Conservation (phyloP, 176 grass and related monocot genomes). For the Aechmea fasciata region DNA sequence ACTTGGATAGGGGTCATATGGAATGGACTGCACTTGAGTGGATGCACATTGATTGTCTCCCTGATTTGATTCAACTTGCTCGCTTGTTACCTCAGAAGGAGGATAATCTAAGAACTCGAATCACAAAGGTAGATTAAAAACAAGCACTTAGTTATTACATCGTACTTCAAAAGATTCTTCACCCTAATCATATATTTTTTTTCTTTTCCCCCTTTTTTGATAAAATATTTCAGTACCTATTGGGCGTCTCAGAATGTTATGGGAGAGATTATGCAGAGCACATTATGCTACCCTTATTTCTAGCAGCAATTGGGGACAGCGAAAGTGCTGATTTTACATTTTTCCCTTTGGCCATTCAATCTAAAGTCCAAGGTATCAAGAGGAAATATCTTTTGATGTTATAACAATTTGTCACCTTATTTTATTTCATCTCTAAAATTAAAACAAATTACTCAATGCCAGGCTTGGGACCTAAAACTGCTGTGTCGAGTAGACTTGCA, state of each 20-base stretch:
- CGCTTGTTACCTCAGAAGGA: slow-evolving; percentile 78
- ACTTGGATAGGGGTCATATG: slow-evolving; percentile 50
- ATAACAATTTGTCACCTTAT: not conserved
- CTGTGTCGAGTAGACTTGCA: slow-evolving; percentile 57
- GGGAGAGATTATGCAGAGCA: slow-evolving; percentile 79
- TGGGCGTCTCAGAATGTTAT: slow-evolving; percentile 66
- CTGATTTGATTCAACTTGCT: slow-evolving; percentile 79
- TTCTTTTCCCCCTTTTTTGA: slow-evolving; percentile 16
- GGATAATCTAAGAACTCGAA: slow-evolving; percentile 74
- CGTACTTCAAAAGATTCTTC: not conserved
- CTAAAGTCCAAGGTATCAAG: slow-evolving; percentile 75
- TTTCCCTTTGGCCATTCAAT: slow-evolving; percentile 71
- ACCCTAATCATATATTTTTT: not conserved
- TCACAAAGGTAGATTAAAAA: slow-evolving; percentile 51
- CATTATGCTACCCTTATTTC: slow-evolving; percentile 91
- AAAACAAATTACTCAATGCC: slow-evolving; percentile 20
- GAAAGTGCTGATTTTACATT: slow-evolving; percentile 79
- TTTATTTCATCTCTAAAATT: slow-evolving; percentile 21
- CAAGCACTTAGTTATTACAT: not conserved
- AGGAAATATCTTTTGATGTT: slow-evolving; percentile 3
- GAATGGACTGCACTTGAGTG: slow-evolving; percentile 93
- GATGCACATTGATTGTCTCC: slow-evolving; percentile 92
- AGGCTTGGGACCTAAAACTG: slow-evolving; percentile 80
- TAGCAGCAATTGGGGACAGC: slow-evolving; percentile 80
- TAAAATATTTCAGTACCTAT: slow-evolving; percentile 48